phyloP scores from a whole-genome alignment of 805 yeast species.

The Candida rishiriensis region DNA sequence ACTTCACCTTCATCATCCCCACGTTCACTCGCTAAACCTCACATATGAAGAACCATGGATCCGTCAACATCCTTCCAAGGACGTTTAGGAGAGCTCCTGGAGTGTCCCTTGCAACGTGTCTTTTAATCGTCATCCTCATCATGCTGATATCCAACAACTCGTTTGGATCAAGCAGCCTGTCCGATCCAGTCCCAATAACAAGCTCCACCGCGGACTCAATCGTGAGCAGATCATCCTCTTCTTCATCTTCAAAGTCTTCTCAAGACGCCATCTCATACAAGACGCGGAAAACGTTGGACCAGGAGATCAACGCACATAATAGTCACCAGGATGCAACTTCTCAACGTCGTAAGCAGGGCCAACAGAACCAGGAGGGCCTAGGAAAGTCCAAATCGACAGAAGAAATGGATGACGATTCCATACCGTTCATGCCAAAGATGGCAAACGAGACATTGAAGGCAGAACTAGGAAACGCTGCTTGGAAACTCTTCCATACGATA shows the following conservation, averaged over 20 bases:
- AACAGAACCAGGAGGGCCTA: no score
- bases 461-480: conserved; percentile 84
- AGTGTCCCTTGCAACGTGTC: conserved; percentile 13
- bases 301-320: no score
- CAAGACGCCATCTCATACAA: no score
- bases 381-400: no score
- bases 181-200: conserved; percentile 19
- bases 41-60: background rate
- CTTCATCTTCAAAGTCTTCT: no score
- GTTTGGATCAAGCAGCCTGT: conserved; percentile 14
- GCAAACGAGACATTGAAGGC: conserved; percentile 65
- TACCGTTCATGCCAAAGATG: conserved; percentile 86
- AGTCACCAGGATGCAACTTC: no score
- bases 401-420: conserved; percentile 4
- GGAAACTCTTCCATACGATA: conserved; percentile 90
- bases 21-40: background rate
- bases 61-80: conserved; percentile 7
- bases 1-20: no score
- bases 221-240: background rate
- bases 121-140: conserved; percentile 15
- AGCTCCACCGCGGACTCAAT: background rate
- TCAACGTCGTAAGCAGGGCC: no score
- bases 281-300: no score
- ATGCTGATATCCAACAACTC: conserved; percentile 16
- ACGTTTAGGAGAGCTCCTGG: conserved; percentile 13